Conservation (phyloP, 2,329 filamentous ascomycete species). For the Penicillium sp. region DNA sequence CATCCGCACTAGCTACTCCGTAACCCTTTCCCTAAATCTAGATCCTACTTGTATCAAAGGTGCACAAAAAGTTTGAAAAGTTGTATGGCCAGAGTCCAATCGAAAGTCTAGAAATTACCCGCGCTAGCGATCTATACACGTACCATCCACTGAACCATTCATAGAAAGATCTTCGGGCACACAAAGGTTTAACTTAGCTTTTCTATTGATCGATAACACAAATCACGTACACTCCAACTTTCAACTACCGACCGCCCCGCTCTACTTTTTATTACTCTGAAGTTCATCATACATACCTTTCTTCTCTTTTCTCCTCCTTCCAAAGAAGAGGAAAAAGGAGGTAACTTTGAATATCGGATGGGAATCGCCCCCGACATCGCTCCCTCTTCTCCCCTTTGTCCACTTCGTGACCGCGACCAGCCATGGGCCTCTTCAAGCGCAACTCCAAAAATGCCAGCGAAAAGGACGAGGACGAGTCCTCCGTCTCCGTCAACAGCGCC, state of each 20-base stretch:
- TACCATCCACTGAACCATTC: neutral
- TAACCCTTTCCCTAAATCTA: too few species aligned
- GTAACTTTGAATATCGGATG: neutral
- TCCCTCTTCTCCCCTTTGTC: neutral
- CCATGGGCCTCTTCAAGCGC: constrained; percentile 46
- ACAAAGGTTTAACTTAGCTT: neutral
- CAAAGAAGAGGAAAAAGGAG: neutral
- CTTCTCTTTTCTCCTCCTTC: neutral
- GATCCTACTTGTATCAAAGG: too few species aligned
- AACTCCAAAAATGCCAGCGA: constrained; percentile 42
- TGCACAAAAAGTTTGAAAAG: too few species aligned
- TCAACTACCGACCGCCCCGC: constrained; percentile 4
- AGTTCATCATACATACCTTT: neutral
- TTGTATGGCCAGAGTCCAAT: neutral
- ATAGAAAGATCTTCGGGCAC: neutral
- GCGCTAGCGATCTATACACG: constrained; percentile 9
- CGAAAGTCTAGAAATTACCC: constrained; percentile 3
- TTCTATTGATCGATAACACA: neutral
- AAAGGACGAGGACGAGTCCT: constrained; percentile 39
- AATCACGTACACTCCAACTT: neutral
- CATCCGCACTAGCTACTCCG: too few species aligned
- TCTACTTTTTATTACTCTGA: neutral
- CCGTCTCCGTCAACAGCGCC: constrained; percentile 40
- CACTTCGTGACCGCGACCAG: constrained; percentile 6
- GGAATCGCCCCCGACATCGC: neutral